These are phyloP conservation scores for Panicum virgatum DNA, from an alignment of 202 grass and related monocot species.

Conservation along the genomic window DNA sequence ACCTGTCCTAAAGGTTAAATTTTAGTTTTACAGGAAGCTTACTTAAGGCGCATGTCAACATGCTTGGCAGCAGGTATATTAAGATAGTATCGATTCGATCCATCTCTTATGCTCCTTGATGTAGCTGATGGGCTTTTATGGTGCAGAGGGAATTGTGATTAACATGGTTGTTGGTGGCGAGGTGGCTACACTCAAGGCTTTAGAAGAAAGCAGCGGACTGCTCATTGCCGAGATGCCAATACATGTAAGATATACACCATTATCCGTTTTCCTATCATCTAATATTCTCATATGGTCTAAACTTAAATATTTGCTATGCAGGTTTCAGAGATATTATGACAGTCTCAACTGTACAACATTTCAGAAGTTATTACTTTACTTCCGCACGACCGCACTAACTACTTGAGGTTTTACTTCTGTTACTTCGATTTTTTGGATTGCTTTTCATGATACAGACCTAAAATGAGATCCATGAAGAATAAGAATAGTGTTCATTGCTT, in stretches of 20 bases:
- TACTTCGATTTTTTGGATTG: constrained; percentile 8
- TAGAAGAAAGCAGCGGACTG: constrained; percentile 76
- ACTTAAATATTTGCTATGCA: constrained; percentile 31
- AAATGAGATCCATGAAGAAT: constrained; percentile 15
- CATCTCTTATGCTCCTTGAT: not conserved
- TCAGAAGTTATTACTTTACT: constrained; percentile 6
- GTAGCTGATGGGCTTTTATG: constrained; percentile 21
- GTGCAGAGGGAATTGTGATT: constrained; percentile 80
- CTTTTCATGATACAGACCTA: not conserved
- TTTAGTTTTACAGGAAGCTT: constrained; percentile 67
- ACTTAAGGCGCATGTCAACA: constrained; percentile 76
- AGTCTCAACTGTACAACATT: not conserved
- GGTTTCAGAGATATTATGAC: constrained; percentile 64
- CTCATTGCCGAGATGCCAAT: constrained; percentile 94
- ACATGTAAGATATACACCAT: constrained; percentile 58
- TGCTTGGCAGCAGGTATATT: constrained; percentile 75
- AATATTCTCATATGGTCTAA: constrained; percentile 19
- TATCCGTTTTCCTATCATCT: not conserved
- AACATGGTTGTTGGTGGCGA: constrained; percentile 98
- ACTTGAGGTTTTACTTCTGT: not conserved
- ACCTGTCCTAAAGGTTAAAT: not conserved
- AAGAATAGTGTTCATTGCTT: not conserved
- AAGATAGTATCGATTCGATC: not conserved
- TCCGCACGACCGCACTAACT: constrained; percentile 2
- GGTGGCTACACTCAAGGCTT: constrained; percentile 65